Percentiles rank a stretch among this genome's conserved stretches.
phyloP scores from a whole-genome alignment of 768 basidiomycete species.

The Auricularia sp. region DNA sequence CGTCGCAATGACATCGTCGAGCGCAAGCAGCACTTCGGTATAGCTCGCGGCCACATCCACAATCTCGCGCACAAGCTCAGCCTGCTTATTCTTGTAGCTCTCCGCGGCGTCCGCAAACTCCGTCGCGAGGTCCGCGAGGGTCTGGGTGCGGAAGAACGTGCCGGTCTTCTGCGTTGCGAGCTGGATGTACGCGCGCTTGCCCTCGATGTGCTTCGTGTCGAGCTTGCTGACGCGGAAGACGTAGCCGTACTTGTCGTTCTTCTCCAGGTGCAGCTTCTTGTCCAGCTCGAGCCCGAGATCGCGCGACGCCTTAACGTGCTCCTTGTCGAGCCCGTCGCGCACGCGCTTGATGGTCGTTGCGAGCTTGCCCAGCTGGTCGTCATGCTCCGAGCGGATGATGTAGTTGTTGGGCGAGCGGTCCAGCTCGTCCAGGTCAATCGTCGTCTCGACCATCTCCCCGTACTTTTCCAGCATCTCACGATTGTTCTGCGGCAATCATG shows the following conservation, averaged over 20 bases:
- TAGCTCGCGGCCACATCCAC: constrained; percentile 96
- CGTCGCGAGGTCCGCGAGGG: constrained; percentile 58
- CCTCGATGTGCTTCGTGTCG: constrained; percentile 60
- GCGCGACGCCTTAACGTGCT: constrained; percentile 58
- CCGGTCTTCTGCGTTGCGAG: constrained; percentile 79
- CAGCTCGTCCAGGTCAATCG: constrained; percentile 81
- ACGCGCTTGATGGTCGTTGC: constrained; percentile 39
- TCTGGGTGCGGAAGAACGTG: constrained; percentile 76
- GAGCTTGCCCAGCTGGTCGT: constrained; percentile 58
- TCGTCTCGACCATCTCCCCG: constrained; percentile 90
- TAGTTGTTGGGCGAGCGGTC: constrained; percentile 62
- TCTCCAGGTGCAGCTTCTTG: constrained; percentile 94
- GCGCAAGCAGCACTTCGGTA: constrained; percentile 71
- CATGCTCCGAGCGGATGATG: constrained; percentile 88
- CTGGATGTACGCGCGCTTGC: constrained; percentile 66
- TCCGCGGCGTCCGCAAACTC: constrained; percentile 59
- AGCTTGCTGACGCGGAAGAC: constrained; percentile 88
- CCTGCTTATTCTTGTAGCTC: constrained; percentile 67
- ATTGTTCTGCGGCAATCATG: constrained; percentile 39
- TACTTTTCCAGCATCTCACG: constrained; percentile 61
- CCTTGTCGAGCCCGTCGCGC: constrained; percentile 72
- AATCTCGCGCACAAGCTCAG: constrained; percentile 80
- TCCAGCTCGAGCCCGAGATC: constrained; percentile 77
- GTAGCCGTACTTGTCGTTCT: constrained; percentile 80
- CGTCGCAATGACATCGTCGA: constrained; percentile 79